phyloP scores from a whole-genome alignment of 140 eudicot species.

The Cichorium intybus region DNA sequence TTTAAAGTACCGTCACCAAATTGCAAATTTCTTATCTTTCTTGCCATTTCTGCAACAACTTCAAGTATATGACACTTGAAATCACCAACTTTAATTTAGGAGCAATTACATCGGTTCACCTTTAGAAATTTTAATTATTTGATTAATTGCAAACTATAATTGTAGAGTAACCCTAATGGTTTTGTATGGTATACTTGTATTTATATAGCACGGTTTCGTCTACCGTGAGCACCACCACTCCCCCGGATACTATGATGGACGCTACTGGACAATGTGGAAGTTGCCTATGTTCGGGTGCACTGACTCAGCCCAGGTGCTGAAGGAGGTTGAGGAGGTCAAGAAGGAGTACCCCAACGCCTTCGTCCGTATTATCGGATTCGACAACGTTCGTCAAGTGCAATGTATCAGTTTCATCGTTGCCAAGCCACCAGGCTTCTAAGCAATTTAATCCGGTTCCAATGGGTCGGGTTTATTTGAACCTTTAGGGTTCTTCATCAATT shows the following conservation, averaged over 20 bases:
- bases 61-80: too few relatives aligned
- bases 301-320: conserved; percentile 51
- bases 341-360: conserved; percentile 58
- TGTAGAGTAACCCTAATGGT: background rate
- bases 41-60: too few relatives aligned
- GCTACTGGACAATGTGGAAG: conserved; percentile 47
- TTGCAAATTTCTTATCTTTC: too few relatives aligned
- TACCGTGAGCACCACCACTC: conserved; percentile 62
- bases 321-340: conserved; percentile 34
- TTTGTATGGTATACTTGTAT: background rate
- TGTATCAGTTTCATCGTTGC: conserved; percentile 57
- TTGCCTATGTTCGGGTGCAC: conserved; percentile 53
- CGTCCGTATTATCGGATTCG: conserved; percentile 73
- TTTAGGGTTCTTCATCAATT: conserved; percentile 25
- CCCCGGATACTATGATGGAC: conserved; percentile 81
- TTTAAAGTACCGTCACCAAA: too few relatives aligned
- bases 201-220: conserved; percentile 44
- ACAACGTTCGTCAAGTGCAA: conserved; percentile 79
- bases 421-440: conserved; percentile 45
- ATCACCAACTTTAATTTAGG: background rate
- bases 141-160: too few relatives aligned
- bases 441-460: conserved; percentile 10
- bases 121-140: too few relatives aligned
- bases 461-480: conserved; percentile 20
- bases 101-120: background rate